Evolutionary conservation across 2,329 filamentous ascomycete species (phyloP), one percentile per base, ranked within the genome.

Genomic region (Davidsoniella virescens): DNA sequence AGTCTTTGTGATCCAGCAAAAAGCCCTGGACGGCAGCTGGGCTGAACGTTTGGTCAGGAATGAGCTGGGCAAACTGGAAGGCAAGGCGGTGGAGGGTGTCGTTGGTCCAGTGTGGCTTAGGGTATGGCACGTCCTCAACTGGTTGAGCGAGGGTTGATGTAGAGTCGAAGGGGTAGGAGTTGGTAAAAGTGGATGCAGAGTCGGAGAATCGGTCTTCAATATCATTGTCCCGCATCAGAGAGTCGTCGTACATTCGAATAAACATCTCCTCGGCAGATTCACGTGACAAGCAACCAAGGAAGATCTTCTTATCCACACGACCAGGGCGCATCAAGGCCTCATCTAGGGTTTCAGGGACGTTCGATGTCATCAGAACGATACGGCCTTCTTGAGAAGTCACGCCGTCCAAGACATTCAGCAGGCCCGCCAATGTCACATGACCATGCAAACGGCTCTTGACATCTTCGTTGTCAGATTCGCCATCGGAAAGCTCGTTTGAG

Each of bases 321-420:
- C 84, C 83, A 0, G 84, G 82, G 0, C 84, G 71, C 46, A 87
- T 79, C 5, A 92, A 70, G 0, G 83, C 84, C 43, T 79, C 72
- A 59, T 88, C 84, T 0, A 90, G 73, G 12, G 75, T 70, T 57
- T 88, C 79, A 2, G 81, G 80, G 53, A 78, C 74, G 63, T 90
- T 92, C 29, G 82, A 87, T 0, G 84, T 88, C 81, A 88, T 87
- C 65, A 90, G 80, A 16, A 90, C 72, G 10, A 90, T 75, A 43
- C 83, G 75, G 23, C 84, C 84, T 64, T 90, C 84, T 57, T 85
- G 82, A 2, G 79, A 83, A 1, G 82, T 82, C 1, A 87, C 84
- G 50, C 86, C 84, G 58, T 93, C 85, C 53, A 93, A 86, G 52
- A 82, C 82, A 62, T 93, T 93, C 47, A 93, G 72, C 1, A 93